These are phyloP conservation scores for Scutellaria barbata DNA, from an alignment of 257 asterid genomes.

Conservation along the genomic window DNA sequence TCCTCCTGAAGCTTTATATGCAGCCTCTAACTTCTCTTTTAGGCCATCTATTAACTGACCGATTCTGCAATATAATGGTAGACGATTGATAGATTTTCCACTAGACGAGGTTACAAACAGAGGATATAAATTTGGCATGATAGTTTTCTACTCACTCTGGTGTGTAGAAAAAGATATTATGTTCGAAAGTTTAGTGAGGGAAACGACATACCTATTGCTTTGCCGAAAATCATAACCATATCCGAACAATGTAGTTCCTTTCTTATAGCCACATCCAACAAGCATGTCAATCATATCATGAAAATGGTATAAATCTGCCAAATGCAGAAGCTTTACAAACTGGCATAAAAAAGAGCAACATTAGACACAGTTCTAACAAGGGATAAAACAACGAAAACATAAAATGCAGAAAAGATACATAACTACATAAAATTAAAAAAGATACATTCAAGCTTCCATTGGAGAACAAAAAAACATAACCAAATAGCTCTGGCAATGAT, in stretches of 20 bases:
- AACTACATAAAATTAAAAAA: slow-evolving; percentile 5
- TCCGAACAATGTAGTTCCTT: slow-evolving; percentile 93
- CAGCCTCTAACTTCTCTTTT: slow-evolving; percentile 68
- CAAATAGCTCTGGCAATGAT: not conserved
- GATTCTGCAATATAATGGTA: slow-evolving; percentile 55
- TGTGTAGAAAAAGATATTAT: not conserved
- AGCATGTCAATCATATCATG: slow-evolving; percentile 98
- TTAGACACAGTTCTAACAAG: slow-evolving; percentile 25
- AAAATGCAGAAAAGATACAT: not conserved
- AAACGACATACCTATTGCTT: slow-evolving; percentile 72
- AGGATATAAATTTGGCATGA: not conserved
- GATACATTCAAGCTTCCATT: not conserved
- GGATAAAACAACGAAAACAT: not conserved
- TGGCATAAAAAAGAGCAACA: slow-evolving; percentile 40
- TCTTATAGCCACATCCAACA: slow-evolving; percentile 89
- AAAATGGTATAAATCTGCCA: slow-evolving; percentile 76
- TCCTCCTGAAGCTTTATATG: slow-evolving; percentile 93
- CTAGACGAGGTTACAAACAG: not conserved
- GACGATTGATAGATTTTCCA: not conserved
- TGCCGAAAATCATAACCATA: slow-evolving; percentile 97
- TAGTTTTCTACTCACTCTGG: not conserved
- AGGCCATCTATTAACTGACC: slow-evolving; percentile 75
- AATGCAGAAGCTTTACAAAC: slow-evolving; percentile 72
- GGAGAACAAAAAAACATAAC: not conserved
- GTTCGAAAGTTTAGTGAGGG: slow-evolving; percentile 29